phyloP scores from a whole-genome alignment of 1,284 basidiomycete genomes.

The Marasmius fiardii region DNA sequence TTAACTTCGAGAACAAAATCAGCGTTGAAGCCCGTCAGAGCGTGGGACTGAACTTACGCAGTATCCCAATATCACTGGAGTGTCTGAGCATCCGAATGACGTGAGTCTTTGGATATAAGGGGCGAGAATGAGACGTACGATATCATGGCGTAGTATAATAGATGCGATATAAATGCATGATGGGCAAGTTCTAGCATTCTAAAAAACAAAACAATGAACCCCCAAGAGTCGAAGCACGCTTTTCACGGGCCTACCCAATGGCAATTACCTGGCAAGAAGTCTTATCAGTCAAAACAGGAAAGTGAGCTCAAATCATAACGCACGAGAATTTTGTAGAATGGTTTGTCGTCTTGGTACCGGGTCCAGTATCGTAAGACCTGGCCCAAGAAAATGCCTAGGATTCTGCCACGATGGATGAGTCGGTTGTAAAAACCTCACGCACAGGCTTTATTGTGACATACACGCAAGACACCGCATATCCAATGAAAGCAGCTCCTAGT shows the following conservation, averaged over 20 bases:
- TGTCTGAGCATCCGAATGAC: neutral
- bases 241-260: neutral
- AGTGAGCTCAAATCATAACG: neutral
- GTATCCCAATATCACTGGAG: neutral
- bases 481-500: constrained; percentile 4
- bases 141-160: constrained; percentile 7
- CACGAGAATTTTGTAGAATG: constrained; percentile 5
- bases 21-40: neutral
- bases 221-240: neutral
- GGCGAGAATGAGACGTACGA: neutral
- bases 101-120: neutral
- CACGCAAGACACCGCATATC: constrained; percentile 7
- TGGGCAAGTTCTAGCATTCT: constrained; percentile 3
- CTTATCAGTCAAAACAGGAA: neutral
- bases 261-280: neutral
- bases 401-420: neutral
- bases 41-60: neutral
- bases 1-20: neutral
- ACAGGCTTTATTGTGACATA: neutral
- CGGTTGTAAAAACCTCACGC: neutral
- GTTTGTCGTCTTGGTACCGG: constrained; percentile 7
- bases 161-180: constrained; percentile 5
- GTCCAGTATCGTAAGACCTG: constrained; percentile 3
- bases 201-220: neutral
- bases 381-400: constrained; percentile 4